Evolutionary conservation across 352 stramenopile species (phyloP).

Genomic region (Globisporangium alternatum): DNA sequence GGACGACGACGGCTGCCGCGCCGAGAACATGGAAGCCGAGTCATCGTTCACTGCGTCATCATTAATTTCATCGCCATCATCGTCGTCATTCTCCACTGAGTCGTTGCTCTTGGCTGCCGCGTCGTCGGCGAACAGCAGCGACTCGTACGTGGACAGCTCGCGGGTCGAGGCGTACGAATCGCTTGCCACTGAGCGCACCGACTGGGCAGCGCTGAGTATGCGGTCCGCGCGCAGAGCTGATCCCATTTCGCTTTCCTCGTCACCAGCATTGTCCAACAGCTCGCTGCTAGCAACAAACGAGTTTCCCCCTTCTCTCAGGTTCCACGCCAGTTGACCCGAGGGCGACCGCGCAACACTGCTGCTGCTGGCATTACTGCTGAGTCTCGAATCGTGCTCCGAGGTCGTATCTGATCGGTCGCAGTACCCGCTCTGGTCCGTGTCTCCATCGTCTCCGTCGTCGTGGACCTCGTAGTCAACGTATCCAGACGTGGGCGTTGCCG

Average conservation of each 20-base stretch:
- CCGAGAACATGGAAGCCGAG: not conserved
- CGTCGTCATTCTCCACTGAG: conserved; percentile 20
- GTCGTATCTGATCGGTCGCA: not conserved
- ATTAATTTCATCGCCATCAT: conserved; percentile 22
- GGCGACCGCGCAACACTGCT: not conserved
- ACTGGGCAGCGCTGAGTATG: conserved; percentile 8
- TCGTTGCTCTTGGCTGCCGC: not conserved
- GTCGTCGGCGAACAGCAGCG: conserved; percentile 17
- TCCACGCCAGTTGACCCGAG: conserved; percentile 3
- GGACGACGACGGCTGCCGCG: not conserved
- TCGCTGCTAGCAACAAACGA: conserved; percentile 3
- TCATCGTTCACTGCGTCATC: not conserved
- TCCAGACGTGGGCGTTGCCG: conserved; percentile 2
- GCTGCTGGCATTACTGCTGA: conserved; percentile 2
- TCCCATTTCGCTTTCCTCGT: not conserved
- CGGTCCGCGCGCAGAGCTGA: not conserved
- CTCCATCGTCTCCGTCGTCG: not conserved
- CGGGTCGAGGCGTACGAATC: conserved; percentile 34
- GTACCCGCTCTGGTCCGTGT: not conserved
- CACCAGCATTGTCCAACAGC: not conserved
- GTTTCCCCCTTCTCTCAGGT: not conserved
- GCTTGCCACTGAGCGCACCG: conserved; percentile 12
- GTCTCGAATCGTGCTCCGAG: not conserved
- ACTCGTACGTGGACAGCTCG: conserved; percentile 17
- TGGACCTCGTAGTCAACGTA: not conserved